Conservation (phyloP, 129 eudicot species). For the Flaveria brownii region DNA sequence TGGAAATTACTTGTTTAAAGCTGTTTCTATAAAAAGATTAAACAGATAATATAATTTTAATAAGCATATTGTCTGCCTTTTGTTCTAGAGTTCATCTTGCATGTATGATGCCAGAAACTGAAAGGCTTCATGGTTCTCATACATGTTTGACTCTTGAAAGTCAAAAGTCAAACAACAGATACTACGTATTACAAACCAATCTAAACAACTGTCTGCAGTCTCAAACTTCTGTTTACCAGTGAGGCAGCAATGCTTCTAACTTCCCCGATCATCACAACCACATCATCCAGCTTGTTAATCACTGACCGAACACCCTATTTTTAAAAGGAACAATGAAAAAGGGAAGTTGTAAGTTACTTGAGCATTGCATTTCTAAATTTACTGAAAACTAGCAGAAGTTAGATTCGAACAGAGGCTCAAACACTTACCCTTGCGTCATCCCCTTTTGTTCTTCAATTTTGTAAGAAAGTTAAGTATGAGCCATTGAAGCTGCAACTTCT, state of each 20-base stretch:
- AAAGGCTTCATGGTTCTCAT: not conserved
- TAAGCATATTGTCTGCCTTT: not conserved
- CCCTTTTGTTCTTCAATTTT: too few species aligned
- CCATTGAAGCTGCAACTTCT: too few species aligned
- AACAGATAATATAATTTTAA: not conserved
- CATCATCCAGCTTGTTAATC: constrained; percentile 84
- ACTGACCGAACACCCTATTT: constrained; percentile 91
- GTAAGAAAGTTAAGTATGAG: not conserved
- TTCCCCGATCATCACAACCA: constrained; percentile 53
- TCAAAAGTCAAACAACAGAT: not conserved
- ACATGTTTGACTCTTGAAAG: not conserved
- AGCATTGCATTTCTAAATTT: too few species aligned
- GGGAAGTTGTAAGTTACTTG: too few species aligned
- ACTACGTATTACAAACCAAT: not conserved
- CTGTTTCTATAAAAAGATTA: not conserved
- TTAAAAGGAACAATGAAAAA: not conserved
- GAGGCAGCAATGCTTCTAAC: constrained; percentile 78
- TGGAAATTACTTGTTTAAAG: not conserved
- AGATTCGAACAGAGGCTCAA: too few species aligned
- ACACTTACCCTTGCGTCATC: too few species aligned
- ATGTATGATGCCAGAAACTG: not conserved
- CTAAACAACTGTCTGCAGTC: constrained; percentile 27
- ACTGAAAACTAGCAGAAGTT: not conserved
- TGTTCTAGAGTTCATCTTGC: too few species aligned
- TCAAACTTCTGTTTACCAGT: constrained; percentile 34